Base-by-base conservation (phyloP, 805 yeast genomes). In the Zygosaccharomyces siamensis region DNA sequence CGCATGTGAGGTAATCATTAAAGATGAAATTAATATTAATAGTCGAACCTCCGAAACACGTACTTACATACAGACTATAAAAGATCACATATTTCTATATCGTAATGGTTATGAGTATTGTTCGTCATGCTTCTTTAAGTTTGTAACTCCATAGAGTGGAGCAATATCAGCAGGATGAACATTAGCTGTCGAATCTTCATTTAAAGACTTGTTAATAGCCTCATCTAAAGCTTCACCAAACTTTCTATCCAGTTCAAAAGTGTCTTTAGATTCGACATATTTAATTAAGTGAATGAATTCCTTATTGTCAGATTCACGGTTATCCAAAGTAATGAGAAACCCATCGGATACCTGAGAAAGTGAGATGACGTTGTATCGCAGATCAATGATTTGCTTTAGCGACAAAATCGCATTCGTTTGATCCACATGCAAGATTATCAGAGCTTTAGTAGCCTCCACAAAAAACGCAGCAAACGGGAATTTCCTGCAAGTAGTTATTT, bases 51-150 rank as follows among this genome's bases (percentile, higher is more conserved):
- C 37, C 21, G 37, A 33, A 33, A 33, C 21, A 33, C 16, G 37
- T 33, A 18, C 23, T 33, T 33, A 14, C 16, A 33, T 10, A 14
- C 16, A 7, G 20, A 16, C 37, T 39, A 14, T 3, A 3, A 39
- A 26, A 39, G 14, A 26, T 12, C 16, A 39, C 23, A 27, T 11
- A 14, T 6, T 26, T 23, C 12, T 36, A 20, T 21, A 44, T 23
- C 21, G 27, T 20, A 14, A 28, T 38, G 31, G 5, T 50, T 53
- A 63, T 10, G 67, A 61, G 41, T 56, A 72, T 51, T 67, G 71
- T 60, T 81, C 86, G 42, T 84, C 83, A 61, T 83, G 77, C 64
- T 81, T 81, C 57, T 84, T 75, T 59, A 81, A 72, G 16, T 75
- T 63, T 49, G 72, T 71, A 42, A 74, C 64, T 46, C 71, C 67